Conservation (phyloP, 768 basidiomycete species). For the Suillus subluteus region DNA sequence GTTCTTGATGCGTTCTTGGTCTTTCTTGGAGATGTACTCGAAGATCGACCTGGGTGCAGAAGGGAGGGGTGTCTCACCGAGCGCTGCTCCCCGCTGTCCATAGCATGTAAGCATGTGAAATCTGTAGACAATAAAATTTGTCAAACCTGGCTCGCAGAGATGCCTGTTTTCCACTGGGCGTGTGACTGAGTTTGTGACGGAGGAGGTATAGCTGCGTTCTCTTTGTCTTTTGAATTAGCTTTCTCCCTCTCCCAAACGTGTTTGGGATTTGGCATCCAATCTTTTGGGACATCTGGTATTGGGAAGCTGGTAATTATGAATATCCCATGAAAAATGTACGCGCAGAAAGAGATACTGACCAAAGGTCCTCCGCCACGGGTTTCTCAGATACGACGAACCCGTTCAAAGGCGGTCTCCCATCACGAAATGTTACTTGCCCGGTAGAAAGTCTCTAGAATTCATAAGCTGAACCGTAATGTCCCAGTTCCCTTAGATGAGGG, state of each 20-base stretch:
- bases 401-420: constrained; percentile 71
- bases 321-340: neutral
- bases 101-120: constrained; percentile 14
- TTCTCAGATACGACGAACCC: constrained; percentile 77
- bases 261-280: constrained; percentile 85
- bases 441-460: constrained; percentile 22
- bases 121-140: neutral
- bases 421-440: constrained; percentile 54
- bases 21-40: constrained; percentile 92
- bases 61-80: constrained; percentile 81
- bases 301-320: constrained; percentile 63
- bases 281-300: constrained; percentile 77
- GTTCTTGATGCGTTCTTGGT: constrained; percentile 79
- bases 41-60: constrained; percentile 82
- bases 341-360: constrained; percentile 45
- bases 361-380: constrained; percentile 70
- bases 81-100: constrained; percentile 72
- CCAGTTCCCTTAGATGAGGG: neutral
- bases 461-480: constrained; percentile 21
- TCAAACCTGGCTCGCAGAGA: constrained; percentile 76
- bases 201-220: constrained; percentile 38
- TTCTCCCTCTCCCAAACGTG: constrained; percentile 67
- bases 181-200: constrained; percentile 38
- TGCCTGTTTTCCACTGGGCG: constrained; percentile 57
- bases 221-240: constrained; percentile 44